phyloP scores from a whole-genome alignment of 2,329 filamentous ascomycete species.

The Chaetomium sp. region DNA sequence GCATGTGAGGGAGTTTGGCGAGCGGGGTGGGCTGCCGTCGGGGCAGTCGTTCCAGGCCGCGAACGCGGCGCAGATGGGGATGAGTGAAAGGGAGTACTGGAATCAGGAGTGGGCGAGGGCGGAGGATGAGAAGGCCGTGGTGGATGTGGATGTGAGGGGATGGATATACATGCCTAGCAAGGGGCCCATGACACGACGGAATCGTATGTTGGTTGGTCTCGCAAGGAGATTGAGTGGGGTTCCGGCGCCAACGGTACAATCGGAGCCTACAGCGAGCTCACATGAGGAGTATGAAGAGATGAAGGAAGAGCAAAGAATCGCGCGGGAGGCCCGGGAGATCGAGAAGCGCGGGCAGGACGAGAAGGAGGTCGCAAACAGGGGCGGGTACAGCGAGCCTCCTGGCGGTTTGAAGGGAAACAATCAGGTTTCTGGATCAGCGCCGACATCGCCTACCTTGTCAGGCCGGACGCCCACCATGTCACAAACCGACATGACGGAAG shows the following conservation, averaged over 20 bases:
- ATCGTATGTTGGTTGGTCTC: constrained; percentile 82
- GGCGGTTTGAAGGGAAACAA: constrained; percentile 47
- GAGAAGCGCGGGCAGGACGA: constrained; percentile 71
- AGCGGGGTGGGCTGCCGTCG: constrained; percentile 41
- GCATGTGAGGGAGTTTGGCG: constrained; percentile 65
- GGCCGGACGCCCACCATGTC: constrained; percentile 42
- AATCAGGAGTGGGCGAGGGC: constrained; percentile 74
- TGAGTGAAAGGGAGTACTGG: constrained; percentile 73
- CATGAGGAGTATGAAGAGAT: constrained; percentile 52
- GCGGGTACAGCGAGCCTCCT: constrained; percentile 72
- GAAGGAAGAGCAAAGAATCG: constrained; percentile 66
- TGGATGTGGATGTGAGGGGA: constrained; percentile 92
- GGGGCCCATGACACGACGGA: constrained; percentile 83
- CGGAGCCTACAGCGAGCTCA: constrained; percentile 32
- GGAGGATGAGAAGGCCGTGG: constrained; percentile 80
- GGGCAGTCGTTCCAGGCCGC: constrained; percentile 42
- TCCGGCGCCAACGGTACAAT: constrained; percentile 62
- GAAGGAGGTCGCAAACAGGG: constrained; percentile 68
- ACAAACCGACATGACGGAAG: constrained; percentile 64
- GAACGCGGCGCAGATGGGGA: constrained; percentile 39
- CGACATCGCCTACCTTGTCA: constrained; percentile 48
- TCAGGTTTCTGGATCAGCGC: constrained; percentile 45
- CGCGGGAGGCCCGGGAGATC: constrained; percentile 75
- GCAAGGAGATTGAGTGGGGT: constrained; percentile 87
- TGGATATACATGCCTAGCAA: constrained; percentile 90